Evolutionary conservation across 2,329 filamentous ascomycete species (phyloP), one percentile per base, ranked within the genome.

Genomic region (Fusarium udum): DNA sequence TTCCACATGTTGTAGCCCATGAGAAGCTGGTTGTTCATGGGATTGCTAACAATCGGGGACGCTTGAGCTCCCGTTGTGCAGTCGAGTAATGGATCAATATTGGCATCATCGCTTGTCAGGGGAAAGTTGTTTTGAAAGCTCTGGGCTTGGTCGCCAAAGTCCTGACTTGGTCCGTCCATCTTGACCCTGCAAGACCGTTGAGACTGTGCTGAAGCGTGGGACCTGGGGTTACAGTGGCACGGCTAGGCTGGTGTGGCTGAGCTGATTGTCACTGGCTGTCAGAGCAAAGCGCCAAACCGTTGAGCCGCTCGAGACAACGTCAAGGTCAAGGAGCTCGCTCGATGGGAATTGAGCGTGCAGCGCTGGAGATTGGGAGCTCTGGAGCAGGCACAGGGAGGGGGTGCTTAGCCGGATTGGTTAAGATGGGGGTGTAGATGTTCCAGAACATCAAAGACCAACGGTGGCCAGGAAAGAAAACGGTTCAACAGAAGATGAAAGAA

Each of bases 71-170:
- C 15, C 15, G 40, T 28, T 15, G 70, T 52, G 22, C 56, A 55
- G 31, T 45, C 40, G 28, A 77, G 72, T 45, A 76, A 49, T 6
- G 75, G 75, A 12, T 77, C 72, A 10, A 76, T 75, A 39, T 61
- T 58, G 37, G 48, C 34, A 39, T 77, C 61, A 8, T 64, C 26
- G 11, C 31, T 28, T 26, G 36, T 28, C 31, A 56, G 20, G n/a
- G 28, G 31, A 42, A 32, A 65, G 34, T 57, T 52, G 45, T 22
- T 34, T 24, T 34, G 56, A 10, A 60, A 60, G n/a, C 22, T 15
- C 3, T 24, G 64, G 22, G 24, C 28, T 20, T 43, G 28, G 45
- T 58, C 28, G 46, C 46, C 8, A 46, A 46, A 64, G 7, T 32
- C 26, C 13, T 63, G 36, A 18, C 28, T 46, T 28, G 49, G 18